Evolutionary conservation across 1,284 basidiomycete genomes (phyloP), one percentile per base, ranked within the genome.

Genomic region (Melampsora americana): DNA sequence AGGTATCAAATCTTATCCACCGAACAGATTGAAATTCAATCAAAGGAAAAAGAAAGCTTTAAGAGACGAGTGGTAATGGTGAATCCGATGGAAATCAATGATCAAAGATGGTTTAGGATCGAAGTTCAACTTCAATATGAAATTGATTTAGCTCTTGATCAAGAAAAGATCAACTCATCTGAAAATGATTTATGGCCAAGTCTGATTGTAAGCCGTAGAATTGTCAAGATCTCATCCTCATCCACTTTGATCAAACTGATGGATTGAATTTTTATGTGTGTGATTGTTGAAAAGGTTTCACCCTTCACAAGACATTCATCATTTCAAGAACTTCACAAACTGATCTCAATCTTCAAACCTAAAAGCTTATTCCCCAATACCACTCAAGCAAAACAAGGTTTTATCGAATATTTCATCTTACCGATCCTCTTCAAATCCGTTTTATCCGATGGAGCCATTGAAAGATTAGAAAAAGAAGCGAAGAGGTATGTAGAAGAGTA

Each of bases 271-370:
- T 35, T 35, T 35, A 9, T n/a, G n/a, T n/a, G n/a, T n/a, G n/a
- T n/a, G n/a, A n/a, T n/a, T n/a, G n/a, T n/a, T n/a, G n/a, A n/a
- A n/a, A 39, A 65, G 70, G 18, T 50, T 53, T 72, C 26, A 46
- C 70, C 61, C 35, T 72, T 65, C 26, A 53, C 44, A 28, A 23
- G 70, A 26, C 70, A 72, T 42, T 72, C 70, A 42, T 72, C 70
- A 12, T 72, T 72, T 39, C 16, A 46, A 16, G 70, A 72, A 60
- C 42, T 72, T n/a, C 46, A 64, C 5, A 48, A 72, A 18, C 64
- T 72, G 18, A 39, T 72, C 20, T 72, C 70, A 1, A 46, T 46
- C 12, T 72, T 72, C 53, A 42, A 42, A 23, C 70, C 70, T n/a
- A 50, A 65, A 16, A 35, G 35, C 23, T 39, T 72, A 28, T 72